These are phyloP conservation scores for Jatropha multifida DNA, from an alignment of 441 rosid species.

Conservation along the genomic window DNA sequence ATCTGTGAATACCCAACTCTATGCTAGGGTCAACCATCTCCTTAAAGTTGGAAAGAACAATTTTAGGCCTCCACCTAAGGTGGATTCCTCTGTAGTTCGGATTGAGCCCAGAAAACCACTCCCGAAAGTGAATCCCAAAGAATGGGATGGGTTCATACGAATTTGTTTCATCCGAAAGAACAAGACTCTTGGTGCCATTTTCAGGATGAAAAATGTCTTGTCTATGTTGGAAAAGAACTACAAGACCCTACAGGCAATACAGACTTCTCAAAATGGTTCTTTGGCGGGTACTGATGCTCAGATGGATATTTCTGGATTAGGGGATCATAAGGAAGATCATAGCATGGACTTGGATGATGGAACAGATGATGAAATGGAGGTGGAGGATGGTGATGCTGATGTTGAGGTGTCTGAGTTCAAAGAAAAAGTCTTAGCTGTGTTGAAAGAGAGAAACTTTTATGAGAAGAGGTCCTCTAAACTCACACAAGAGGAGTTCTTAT, in stretches of 20 bases:
- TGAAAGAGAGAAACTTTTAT: conserved; percentile 63
- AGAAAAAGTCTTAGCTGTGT: conserved; percentile 51
- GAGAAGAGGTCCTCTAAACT: conserved; percentile 84
- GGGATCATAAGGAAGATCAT: conserved; percentile 39
- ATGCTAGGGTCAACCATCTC: conserved; percentile 82
- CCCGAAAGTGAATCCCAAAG: conserved; percentile 65
- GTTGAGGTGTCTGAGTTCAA: conserved; percentile 59
- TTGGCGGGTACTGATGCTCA: conserved; percentile 17
- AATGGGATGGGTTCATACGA: conserved; percentile 87
- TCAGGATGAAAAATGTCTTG: conserved; percentile 67
- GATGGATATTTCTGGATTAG: conserved; percentile 37
- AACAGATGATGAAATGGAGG: conserved; percentile 55
- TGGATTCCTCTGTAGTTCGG: conserved; percentile 92
- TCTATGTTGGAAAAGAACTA: conserved; percentile 76
- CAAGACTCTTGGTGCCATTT: conserved; percentile 80
- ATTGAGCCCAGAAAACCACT: conserved; percentile 81
- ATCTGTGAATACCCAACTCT: conserved; percentile 78
- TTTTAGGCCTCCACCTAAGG: conserved; percentile 94
- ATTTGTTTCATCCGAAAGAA: conserved; percentile 89
- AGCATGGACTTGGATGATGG: conserved; percentile 56
- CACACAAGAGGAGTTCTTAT: conserved; percentile 74
- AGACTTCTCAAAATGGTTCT: conserved; percentile 31
- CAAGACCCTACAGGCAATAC: conserved; percentile 69
- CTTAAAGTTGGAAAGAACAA: conserved; percentile 96
- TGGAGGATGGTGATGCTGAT: conserved; percentile 50